phyloP scores from a whole-genome alignment of 805 yeast genomes.

The Ascoidea tarda region DNA sequence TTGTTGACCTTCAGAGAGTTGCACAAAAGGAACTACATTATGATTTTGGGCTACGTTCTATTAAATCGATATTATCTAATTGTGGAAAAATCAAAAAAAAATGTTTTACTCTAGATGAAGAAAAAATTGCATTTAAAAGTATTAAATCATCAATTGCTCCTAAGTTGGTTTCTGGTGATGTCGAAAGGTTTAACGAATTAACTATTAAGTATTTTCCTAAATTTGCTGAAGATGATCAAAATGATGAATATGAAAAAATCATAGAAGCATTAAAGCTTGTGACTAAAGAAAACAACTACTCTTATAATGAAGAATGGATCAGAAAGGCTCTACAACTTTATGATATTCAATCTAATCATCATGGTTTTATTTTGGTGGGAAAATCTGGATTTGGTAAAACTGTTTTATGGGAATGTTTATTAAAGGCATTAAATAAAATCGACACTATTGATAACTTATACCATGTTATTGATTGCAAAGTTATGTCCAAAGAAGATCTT shows the following conservation, averaged over 20 bases:
- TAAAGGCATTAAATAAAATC: constrained; percentile 25
- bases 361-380: constrained; percentile 78
- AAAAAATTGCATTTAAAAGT: constrained; percentile 30
- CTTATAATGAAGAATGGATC: constrained; percentile 27
- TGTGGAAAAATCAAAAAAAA: constrained; percentile 35
- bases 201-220: constrained; percentile 1
- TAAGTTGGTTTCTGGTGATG: constrained; percentile 43
- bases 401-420: constrained; percentile 31
- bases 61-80: constrained; percentile 49
- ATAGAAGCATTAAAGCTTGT: constrained; percentile 13
- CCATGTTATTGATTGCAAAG: constrained; percentile 61
- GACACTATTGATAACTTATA: constrained; percentile 23
- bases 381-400: constrained; percentile 66
- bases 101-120: constrained; percentile 15
- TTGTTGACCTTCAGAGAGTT: constrained; percentile 24
- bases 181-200: constrained; percentile 19
- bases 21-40: constrained; percentile 57
- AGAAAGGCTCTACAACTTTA: constrained; percentile 45
- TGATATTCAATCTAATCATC: constrained; percentile 47
- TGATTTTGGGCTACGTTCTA: constrained; percentile 79
- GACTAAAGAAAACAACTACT: constrained; percentile 20
- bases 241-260: constrained; percentile 17
- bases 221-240: constrained; percentile 7
- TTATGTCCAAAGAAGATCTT: constrained; percentile 45
- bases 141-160: constrained; percentile 56